Conservation (phyloP, 2,329 filamentous ascomycete genomes). For the Aspergillus fumigatiaffinis region DNA sequence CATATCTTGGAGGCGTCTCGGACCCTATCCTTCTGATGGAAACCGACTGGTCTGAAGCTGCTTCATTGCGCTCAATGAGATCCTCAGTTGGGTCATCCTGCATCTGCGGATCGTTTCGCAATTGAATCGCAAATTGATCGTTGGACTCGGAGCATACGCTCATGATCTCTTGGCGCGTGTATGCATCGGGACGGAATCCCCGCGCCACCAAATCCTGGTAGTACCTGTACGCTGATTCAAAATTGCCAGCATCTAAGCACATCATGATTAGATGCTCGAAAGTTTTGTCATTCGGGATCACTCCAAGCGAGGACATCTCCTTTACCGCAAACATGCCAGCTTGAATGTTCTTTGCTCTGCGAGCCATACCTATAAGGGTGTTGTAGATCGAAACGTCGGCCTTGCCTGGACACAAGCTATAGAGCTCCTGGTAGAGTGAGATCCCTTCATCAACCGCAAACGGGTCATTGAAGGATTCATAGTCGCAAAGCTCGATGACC, state of each 20-base stretch:
- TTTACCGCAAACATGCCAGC: conserved; percentile 59
- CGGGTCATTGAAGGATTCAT: conserved; percentile 31
- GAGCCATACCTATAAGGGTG: conserved; percentile 51
- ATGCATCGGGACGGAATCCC: conserved; percentile 22
- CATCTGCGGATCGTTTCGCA: conserved; percentile 29
- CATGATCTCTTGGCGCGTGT: conserved; percentile 25
- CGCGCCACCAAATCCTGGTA: conserved; percentile 34
- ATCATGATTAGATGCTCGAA: conserved; percentile 61
- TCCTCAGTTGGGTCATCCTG: conserved; percentile 6
- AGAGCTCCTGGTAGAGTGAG: conserved; percentile 59
- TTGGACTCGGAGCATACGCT: conserved; percentile 24
- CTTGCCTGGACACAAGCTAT: conserved; percentile 46
- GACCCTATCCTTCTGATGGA: not conserved
- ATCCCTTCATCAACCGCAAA: conserved; percentile 49
- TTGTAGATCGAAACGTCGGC: conserved; percentile 55
- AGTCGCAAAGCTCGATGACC: conserved; percentile 51
- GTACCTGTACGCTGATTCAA: conserved; percentile 36
- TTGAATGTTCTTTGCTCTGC: conserved; percentile 44
- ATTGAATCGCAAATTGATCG: conserved; percentile 27
- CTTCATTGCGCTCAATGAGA: not conserved
- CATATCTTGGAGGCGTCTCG: conserved; percentile 2
- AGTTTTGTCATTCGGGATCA: conserved; percentile 55
- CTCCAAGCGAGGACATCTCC: conserved; percentile 56
- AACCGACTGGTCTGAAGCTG: not conserved
- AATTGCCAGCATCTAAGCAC: conserved; percentile 44